phyloP scores from a whole-genome alignment of 495 filamentous ascomycete species.

The Eremomyces bilateralis region DNA sequence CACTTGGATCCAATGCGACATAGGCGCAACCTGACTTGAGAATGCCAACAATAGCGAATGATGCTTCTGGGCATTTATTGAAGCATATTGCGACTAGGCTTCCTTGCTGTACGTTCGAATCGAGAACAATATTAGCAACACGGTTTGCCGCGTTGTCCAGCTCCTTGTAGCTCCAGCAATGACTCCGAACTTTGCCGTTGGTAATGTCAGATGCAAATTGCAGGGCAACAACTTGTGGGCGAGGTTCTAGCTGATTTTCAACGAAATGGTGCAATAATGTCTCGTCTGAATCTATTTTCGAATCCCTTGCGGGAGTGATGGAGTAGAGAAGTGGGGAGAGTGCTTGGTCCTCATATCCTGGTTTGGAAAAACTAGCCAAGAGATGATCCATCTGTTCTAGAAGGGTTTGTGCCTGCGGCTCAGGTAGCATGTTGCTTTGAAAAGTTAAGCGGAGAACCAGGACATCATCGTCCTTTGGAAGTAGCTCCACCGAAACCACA shows the following conservation, averaged over 20 bases:
- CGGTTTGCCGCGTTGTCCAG: conserved; percentile 37
- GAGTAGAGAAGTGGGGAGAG: conserved; percentile 30
- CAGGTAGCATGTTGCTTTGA: conserved; percentile 33
- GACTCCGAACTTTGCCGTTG: conserved; percentile 14
- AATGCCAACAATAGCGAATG: conserved; percentile 57
- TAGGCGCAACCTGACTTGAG: conserved; percentile 68
- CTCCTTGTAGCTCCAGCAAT: conserved; percentile 38
- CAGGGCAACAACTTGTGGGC: conserved; percentile 30
- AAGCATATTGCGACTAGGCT: conserved; percentile 56
- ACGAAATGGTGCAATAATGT: conserved; percentile 41
- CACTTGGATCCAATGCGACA: conserved; percentile 46
- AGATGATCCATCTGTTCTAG: conserved; percentile 40
- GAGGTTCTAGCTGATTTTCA: conserved; percentile 21
- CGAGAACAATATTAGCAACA: conserved; percentile 31
- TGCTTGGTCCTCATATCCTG: too few relatives aligned
- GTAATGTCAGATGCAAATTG: conserved; percentile 32
- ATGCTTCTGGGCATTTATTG: conserved; percentile 58
- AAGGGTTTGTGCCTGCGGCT: conserved; percentile 36
- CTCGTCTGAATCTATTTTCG: conserved; percentile 22
- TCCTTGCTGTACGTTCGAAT: conserved; percentile 19
- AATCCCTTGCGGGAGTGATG: conserved; percentile 27
- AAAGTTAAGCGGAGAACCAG: conserved; percentile 46
- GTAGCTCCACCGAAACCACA: conserved; percentile 47
- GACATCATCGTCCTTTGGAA: too few relatives aligned
- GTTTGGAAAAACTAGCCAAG: conserved; percentile 22